Evolutionary conservation across 2,329 filamentous ascomycete species (phyloP).

Genomic region (Alternaria gansuensis): DNA sequence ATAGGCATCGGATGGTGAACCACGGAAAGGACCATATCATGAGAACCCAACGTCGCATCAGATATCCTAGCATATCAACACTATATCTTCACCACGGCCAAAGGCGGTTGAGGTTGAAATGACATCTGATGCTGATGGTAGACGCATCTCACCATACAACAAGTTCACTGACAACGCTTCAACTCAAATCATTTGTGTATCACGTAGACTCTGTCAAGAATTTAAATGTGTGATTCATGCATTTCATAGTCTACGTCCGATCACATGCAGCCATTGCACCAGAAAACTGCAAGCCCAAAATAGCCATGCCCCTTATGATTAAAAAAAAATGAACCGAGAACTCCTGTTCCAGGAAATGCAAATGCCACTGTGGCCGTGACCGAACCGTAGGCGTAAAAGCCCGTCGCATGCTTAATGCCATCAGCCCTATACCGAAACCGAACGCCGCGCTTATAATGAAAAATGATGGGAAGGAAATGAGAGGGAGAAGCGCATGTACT

Average conservation of each 20-base stretch:
- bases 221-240: not conserved
- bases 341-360: constrained; percentile 36
- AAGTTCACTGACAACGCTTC: too few species aligned
- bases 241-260: constrained; percentile 4
- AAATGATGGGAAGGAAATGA: constrained; percentile 6
- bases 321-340: constrained; percentile 13
- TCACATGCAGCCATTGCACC: not conserved
- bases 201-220: not conserved
- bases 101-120: too few species aligned
- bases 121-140: too few species aligned
- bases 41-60: not conserved
- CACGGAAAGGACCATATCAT: not conserved
- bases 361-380: constrained; percentile 17
- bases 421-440: constrained; percentile 24
- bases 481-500: constrained; percentile 12
- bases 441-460: constrained; percentile 38
- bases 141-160: too few species aligned
- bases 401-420: constrained; percentile 10
- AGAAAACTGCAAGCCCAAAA: not conserved
- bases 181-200: too few species aligned
- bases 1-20: constrained; percentile 29
- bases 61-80: not conserved
- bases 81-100: not conserved
- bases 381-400: constrained; percentile 8
- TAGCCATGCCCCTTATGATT: not conserved